Conservation (phyloP, 441 rosid genomes). For the Isatis lusitanica region DNA sequence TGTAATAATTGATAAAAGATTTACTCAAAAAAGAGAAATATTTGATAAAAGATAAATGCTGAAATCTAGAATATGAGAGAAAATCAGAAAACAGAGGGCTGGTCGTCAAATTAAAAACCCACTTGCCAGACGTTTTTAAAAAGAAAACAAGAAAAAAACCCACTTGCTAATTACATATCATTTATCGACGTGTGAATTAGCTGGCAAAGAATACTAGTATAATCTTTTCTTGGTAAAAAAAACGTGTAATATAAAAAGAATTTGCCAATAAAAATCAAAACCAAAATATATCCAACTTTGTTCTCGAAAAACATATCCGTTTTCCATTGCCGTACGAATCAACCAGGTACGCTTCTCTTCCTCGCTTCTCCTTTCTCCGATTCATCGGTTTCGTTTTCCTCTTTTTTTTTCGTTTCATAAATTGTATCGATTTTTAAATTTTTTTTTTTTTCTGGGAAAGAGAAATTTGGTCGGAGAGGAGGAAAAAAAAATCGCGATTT, state of each 20-base stretch:
- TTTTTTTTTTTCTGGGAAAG: neutral
- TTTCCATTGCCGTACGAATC: constrained; percentile 27
- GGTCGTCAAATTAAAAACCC: neutral
- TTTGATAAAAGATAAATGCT: neutral
- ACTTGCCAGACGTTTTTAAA: neutral
- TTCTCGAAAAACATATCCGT: constrained; percentile 6
- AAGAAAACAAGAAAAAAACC: neutral
- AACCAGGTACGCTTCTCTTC: constrained; percentile 28
- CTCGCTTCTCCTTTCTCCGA: neutral
- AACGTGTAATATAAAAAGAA: constrained; percentile 1
- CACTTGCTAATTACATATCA: constrained; percentile 23
- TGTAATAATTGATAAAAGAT: too few relatives aligned
- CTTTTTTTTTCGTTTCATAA: neutral
- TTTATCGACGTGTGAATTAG: constrained; percentile 31
- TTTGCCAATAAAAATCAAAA: neutral
- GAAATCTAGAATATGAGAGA: neutral
- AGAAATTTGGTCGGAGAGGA: constrained; percentile 6
- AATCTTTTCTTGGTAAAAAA: neutral
- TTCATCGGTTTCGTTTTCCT: neutral
- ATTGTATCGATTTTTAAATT: neutral
- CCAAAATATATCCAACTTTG: constrained; percentile 9
- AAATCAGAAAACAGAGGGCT: neutral
- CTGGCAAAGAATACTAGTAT: constrained; percentile 29
- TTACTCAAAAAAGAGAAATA: too few relatives aligned
- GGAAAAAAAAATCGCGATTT: constrained; percentile 1